Base-by-base conservation (phyloP, 1,139 yeast species). In the Taiozyma sp. region DNA sequence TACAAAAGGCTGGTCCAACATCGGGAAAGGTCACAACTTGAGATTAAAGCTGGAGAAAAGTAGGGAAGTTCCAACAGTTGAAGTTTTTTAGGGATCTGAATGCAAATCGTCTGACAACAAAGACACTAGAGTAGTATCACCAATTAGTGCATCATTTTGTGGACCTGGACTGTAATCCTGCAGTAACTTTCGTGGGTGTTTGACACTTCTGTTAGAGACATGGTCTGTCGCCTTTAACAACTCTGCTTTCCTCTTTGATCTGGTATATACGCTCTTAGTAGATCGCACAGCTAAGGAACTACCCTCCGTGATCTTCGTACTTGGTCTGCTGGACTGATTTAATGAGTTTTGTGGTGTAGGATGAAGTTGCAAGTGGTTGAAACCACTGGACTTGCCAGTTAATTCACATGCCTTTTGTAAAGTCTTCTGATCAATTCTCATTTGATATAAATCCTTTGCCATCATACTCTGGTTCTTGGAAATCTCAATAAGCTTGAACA, bases 11-110 rank as follows among this genome's bases (percentile, higher is more conserved):
- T 55, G 56, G 22, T 51, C 48, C 43, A 43, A 45, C n/a, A 41
- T 49, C 16, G 43, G 53, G 47, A 32, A 54, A 29, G 59, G 59
- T 0, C 56, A 55, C 14, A 65, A 69, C 49, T 57, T 71, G 44
- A 65, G 63, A 42, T 49, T 75, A 27, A 57, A 57, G 8, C 67
- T 74, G 5, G 51, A 62, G 3, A 61, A 76, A 52, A 52, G 55
- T 4, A 55, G 71, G 43, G 36, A 32, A 14, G 30, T 51, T 14
- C 34, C 41, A 8, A 46, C 36, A 3, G 46, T 48, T 16, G 43
- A 45, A 13, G 2, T 44, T 22, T 30, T 32, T 22, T n/a, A 34
- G 13, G 34, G 44, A 22, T 39, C 46, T 9, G 43, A 40, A 13
- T 8, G 29, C 28, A 24, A 24, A 14, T 40, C 43, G 24, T 40